Evolutionary conservation across 345 rosid species (phyloP).

Genomic region (Passiflora organensis): DNA sequence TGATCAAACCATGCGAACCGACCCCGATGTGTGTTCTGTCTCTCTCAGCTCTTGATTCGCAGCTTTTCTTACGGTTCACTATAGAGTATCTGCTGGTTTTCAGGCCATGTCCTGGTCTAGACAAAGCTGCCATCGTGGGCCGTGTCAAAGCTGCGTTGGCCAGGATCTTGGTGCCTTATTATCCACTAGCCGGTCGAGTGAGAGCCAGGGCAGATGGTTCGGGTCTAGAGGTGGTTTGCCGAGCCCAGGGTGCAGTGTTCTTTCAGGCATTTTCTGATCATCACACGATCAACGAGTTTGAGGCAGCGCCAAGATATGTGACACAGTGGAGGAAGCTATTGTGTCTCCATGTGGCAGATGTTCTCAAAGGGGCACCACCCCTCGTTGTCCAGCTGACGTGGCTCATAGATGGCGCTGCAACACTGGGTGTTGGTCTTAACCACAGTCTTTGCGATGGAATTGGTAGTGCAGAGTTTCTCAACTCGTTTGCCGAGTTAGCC

Average conservation of each 20-base stretch:
- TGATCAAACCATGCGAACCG: constrained; percentile 54
- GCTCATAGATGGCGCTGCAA: constrained; percentile 68
- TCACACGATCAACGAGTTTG: constrained; percentile 37
- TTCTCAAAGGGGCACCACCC: constrained; percentile 66
- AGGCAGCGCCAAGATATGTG: constrained; percentile 51
- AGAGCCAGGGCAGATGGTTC: constrained; percentile 38
- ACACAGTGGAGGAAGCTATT: constrained; percentile 68
- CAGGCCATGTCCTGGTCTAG: constrained; percentile 29
- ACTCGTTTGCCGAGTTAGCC: constrained; percentile 53
- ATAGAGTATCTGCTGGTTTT: constrained; percentile 66
- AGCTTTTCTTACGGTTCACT: constrained; percentile 84
- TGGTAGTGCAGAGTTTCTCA: constrained; percentile 69
- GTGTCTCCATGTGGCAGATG: constrained; percentile 57
- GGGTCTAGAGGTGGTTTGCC: constrained; percentile 57
- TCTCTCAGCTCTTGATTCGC: constrained; percentile 83
- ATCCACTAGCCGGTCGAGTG: constrained; percentile 82
- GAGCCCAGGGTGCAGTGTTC: constrained; percentile 64
- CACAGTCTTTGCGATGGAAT: constrained; percentile 74
- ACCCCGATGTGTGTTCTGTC: constrained; percentile 57
- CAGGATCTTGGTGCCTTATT: constrained; percentile 55
- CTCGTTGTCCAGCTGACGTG: constrained; percentile 84
- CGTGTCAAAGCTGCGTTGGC: constrained; percentile 59
- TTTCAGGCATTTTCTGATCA: constrained; percentile 48
- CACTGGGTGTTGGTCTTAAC: constrained; percentile 61
- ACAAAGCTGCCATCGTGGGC: constrained; percentile 25